Evolutionary conservation across 257 asterid genomes (phyloP).

Genomic region (Sherardia arvensis): DNA sequence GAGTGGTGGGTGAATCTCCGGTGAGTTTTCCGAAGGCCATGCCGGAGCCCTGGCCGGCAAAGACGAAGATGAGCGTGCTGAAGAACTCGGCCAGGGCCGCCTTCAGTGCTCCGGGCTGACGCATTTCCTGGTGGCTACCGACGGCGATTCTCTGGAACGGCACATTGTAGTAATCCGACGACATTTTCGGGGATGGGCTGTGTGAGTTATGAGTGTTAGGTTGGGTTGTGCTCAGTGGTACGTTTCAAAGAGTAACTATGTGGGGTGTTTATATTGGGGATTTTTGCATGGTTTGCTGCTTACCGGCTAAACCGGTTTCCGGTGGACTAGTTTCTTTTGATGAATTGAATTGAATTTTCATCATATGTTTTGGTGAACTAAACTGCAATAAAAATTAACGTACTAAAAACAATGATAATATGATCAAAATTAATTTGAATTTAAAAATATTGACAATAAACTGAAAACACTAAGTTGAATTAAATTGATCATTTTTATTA

Average conservation of each 20-base stretch:
- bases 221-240: background rate
- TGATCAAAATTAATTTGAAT: too few relatives aligned
- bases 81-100: conserved; percentile 60
- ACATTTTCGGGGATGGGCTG: background rate
- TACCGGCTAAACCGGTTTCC: conserved; percentile 23
- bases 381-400: too few relatives aligned
- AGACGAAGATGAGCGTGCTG: conserved; percentile 46
- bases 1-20: conserved; percentile 12
- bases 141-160: conserved; percentile 46
- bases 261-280: conserved; percentile 18
- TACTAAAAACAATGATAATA: too few relatives aligned
- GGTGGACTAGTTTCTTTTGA: background rate
- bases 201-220: background rate
- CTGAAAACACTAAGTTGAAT: too few relatives aligned
- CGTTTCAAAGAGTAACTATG: background rate
- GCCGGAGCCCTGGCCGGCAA: conserved; percentile 54
- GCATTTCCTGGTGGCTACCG: conserved; percentile 34
- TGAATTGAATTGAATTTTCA: too few relatives aligned
- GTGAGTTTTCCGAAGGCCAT: conserved; percentile 49
- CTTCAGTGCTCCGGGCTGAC: conserved; percentile 43
- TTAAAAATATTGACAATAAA: too few relatives aligned
- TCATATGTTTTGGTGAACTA: too few relatives aligned
- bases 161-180: conserved; percentile 20
- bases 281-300: conserved; percentile 11
- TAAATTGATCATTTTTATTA: too few relatives aligned